Conservation (phyloP, 768 basidiomycete species). For the Mycena epipterygia region DNA sequence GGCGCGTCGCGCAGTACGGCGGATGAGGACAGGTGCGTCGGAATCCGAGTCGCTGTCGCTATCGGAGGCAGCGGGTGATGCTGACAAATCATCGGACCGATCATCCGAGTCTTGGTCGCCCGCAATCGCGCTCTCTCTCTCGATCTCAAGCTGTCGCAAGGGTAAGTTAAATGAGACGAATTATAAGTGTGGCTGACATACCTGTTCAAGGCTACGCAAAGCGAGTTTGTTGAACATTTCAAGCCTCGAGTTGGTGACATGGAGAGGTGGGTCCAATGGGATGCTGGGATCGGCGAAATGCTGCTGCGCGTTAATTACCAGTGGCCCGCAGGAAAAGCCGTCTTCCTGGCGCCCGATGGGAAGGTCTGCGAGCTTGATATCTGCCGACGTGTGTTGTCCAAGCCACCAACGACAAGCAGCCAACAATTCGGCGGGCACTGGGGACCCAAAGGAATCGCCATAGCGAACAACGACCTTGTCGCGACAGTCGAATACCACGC, state of each 20-base stretch:
- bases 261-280: neutral
- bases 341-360: constrained; percentile 4
- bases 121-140: neutral
- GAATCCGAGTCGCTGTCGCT: constrained; percentile 10
- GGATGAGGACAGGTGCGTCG: neutral
- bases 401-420: constrained; percentile 26
- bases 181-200: neutral
- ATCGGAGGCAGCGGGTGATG: neutral
- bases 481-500: constrained; percentile 10
- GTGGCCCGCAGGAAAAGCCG: constrained; percentile 20
- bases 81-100: constrained; percentile 8
- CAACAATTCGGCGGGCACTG: neutral
- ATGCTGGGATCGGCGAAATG: neutral
- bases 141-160: constrained; percentile 9
- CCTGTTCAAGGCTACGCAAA: constrained; percentile 11
- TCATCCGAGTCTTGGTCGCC: constrained; percentile 21
- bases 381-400: neutral
- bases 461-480: neutral
- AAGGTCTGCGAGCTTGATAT: neutral
- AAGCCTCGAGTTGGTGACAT: neutral
- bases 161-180: neutral
- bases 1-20: neutral
- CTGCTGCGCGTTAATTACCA: neutral
- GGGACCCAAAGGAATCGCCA: constrained; percentile 9
- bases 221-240: constrained; percentile 4